phyloP scores from a whole-genome alignment of 345 rosid species.

The Gynandropsis gynandra region DNA sequence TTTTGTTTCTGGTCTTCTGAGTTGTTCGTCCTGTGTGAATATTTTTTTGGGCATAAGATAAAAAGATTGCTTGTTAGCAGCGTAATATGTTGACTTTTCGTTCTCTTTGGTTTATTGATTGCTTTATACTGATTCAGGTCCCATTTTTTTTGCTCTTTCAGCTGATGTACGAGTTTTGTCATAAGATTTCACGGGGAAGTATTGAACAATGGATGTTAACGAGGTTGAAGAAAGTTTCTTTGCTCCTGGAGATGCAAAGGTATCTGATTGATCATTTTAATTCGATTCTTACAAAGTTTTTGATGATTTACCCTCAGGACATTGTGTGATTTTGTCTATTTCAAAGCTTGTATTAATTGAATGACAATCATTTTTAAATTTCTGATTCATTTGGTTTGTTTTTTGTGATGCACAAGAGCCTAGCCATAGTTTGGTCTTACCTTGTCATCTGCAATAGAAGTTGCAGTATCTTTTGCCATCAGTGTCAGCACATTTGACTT shows the following conservation, averaged over 20 bases:
- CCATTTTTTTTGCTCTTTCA: conserved; percentile 24
- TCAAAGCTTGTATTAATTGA: background rate
- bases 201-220: conserved; percentile 53
- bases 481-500: conserved; percentile 16
- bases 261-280: conserved; percentile 24
- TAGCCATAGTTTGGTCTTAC: background rate
- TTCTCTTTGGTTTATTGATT: conserved; percentile 8
- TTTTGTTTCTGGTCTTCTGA: conserved; percentile 11
- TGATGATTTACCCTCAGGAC: conserved; percentile 1
- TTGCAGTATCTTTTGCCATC: background rate
- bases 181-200: conserved; percentile 27
- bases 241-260: conserved; percentile 94
- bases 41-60: conserved; percentile 1
- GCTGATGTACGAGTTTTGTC: conserved; percentile 31
- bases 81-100: background rate
- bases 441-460: background rate
- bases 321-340: background rate
- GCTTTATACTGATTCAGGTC: conserved; percentile 1
- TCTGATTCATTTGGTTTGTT: background rate
- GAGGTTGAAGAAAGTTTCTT: conserved; percentile 89
- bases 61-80: background rate
- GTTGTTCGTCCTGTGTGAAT: background rate
- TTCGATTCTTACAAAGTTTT: background rate
- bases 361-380: background rate
- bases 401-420: conserved; percentile 2